These are phyloP conservation scores for Rhizoclosmatium sp. DNA, from an alignment of 192 early-diverging fungal genomes.

Conservation along the genomic window DNA sequence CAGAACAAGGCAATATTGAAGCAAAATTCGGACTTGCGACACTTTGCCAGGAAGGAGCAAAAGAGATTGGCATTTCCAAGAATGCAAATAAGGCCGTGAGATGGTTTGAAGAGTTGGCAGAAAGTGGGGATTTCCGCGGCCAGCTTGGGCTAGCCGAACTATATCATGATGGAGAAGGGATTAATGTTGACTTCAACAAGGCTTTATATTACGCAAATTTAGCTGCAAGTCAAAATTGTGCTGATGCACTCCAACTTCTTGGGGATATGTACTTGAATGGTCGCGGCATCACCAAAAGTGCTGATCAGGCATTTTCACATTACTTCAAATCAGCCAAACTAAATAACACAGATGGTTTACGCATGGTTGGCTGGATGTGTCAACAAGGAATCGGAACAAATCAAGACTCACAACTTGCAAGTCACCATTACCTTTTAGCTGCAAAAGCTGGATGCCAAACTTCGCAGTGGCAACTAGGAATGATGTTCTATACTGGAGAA, in stretches of 20 bases:
- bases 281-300: neutral
- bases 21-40: neutral
- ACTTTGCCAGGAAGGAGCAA: neutral
- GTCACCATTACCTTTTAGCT: neutral
- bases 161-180: neutral
- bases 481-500: neutral
- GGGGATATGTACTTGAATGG: neutral
- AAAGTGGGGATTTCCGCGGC: neutral
- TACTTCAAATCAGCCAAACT: neutral
- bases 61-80: neutral
- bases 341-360: neutral
- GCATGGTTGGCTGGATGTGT: neutral
- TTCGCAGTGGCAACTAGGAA: neutral
- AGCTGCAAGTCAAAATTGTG: neutral
- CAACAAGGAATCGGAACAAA: neutral
- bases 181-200: neutral
- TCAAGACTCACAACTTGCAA: neutral
- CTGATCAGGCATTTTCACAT: neutral
- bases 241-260: neutral
- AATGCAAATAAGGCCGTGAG: neutral
- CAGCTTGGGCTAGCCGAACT: neutral
- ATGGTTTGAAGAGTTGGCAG: neutral
- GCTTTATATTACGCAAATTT: neutral
- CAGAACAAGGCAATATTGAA: neutral
- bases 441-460: neutral